phyloP scores from a whole-genome alignment of 2,329 filamentous ascomycete genomes.

The Phoma herbarum region DNA sequence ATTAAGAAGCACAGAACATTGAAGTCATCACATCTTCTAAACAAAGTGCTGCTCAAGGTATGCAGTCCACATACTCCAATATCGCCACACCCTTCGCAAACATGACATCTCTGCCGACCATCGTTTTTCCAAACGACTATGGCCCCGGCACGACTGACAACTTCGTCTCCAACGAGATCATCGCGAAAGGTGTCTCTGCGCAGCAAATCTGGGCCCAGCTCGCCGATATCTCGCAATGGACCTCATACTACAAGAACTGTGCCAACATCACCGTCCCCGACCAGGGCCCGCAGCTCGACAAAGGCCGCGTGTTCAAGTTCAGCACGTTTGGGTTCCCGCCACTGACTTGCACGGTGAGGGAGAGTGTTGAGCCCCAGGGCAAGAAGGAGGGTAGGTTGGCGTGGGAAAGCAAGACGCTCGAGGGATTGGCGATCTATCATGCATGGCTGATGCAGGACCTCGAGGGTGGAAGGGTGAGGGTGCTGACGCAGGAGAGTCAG shows the following conservation, averaged over 20 bases:
- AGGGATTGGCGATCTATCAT: constrained; percentile 47
- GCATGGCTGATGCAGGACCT: constrained; percentile 50
- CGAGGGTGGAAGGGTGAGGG: constrained; percentile 40
- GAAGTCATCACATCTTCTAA: neutral
- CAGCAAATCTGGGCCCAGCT: constrained; percentile 46
- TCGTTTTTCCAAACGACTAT: constrained; percentile 45
- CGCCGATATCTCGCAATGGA: constrained; percentile 47
- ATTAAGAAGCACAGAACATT: too few relatives aligned
- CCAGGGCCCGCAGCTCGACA: constrained; percentile 33
- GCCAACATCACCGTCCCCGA: constrained; percentile 39
- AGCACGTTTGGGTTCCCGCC: constrained; percentile 49
- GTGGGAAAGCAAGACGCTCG: constrained; percentile 31
- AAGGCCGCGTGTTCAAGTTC: constrained; percentile 45
- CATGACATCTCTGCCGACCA: constrained; percentile 24
- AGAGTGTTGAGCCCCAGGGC: constrained; percentile 25
- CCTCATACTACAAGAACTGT: constrained; percentile 48
- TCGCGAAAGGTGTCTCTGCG: constrained; percentile 37
- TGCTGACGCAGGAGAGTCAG: constrained; percentile 51
- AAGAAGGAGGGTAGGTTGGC: constrained; percentile 32
- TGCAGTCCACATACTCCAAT: neutral
- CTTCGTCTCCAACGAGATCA: constrained; percentile 48
- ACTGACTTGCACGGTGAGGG: constrained; percentile 36
- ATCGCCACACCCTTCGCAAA: neutral
- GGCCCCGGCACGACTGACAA: constrained; percentile 51
- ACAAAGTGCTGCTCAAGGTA: neutral